Evolutionary conservation across 2,329 filamentous ascomycete species (phyloP).

Genomic region (Arthrobotrys pseudoclavata): DNA sequence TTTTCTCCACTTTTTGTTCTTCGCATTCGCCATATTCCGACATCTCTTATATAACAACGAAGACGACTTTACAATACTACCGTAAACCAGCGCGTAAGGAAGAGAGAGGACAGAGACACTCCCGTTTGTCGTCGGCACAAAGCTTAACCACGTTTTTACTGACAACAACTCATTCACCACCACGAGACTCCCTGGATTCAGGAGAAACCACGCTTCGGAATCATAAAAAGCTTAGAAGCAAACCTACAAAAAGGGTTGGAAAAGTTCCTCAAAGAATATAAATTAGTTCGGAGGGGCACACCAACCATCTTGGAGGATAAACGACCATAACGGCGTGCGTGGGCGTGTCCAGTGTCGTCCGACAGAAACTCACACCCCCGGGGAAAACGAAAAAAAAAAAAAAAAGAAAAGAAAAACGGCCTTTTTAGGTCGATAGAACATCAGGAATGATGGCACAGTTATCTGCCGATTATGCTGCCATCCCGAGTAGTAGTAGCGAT

Average conservation of each 20-base stretch:
- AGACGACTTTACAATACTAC: background rate
- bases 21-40: too few relatives aligned
- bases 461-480: slow-evolving; percentile 40
- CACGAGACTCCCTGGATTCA: background rate
- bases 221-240: background rate
- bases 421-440: background rate
- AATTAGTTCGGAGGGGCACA: background rate
- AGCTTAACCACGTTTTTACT: background rate
- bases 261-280: background rate
- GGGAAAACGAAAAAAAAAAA: background rate
- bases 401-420: too few relatives aligned
- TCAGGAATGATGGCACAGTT: slow-evolving; percentile 38
- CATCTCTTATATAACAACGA: background rate
- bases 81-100: background rate
- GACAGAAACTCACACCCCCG: background rate
- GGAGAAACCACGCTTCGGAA: background rate
- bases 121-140: background rate
- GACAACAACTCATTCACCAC: background rate
- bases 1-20: too few relatives aligned
- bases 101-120: background rate
- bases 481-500: slow-evolving; percentile 35
- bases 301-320: background rate
- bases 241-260: background rate
- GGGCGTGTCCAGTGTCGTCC: background rate
- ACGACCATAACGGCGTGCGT: background rate